phyloP scores from a whole-genome alignment of 352 stramenopile species.

The Phytophthora citricola region DNA sequence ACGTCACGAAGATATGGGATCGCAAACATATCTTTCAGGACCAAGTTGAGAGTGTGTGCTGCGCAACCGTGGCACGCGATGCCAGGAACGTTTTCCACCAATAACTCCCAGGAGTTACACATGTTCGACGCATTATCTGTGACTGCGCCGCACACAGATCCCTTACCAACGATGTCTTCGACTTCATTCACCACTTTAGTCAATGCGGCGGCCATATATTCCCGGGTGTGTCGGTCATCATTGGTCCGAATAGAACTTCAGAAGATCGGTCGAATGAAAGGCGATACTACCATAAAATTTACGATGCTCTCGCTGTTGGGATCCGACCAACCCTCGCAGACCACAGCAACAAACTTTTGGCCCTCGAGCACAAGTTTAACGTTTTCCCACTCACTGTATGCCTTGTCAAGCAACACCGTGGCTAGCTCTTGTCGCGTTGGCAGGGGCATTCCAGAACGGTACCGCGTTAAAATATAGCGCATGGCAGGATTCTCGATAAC shows the following conservation, averaged over 20 bases:
- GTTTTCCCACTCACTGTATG: neutral
- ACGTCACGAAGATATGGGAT: neutral
- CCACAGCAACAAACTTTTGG: slow-evolving; percentile 4
- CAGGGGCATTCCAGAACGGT: slow-evolving; percentile 1
- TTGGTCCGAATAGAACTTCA: slow-evolving; percentile 7
- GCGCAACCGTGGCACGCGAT: slow-evolving; percentile 9
- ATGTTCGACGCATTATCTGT: slow-evolving; percentile 15
- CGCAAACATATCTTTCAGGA: slow-evolving; percentile 8
- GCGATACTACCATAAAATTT: slow-evolving; percentile 9
- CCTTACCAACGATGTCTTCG: neutral
- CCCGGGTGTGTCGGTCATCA: slow-evolving; percentile 11
- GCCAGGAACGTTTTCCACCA: neutral
- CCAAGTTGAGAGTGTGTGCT: slow-evolving; percentile 12
- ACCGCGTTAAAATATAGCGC: neutral
- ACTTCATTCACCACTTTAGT: slow-evolving; percentile 6
- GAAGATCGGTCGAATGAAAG: slow-evolving; percentile 13
- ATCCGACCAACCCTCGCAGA: slow-evolving; percentile 22
- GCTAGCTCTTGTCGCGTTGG: slow-evolving; percentile 1
- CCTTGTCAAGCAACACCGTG: neutral
- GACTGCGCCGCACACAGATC: slow-evolving; percentile 2
- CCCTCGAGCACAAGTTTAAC: neutral
- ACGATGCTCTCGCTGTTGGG: slow-evolving; percentile 26
- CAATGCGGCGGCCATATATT: slow-evolving; percentile 3
- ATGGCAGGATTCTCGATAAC: slow-evolving; percentile 1
- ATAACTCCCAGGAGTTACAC: slow-evolving; percentile 7